phyloP scores from a whole-genome alignment of 768 basidiomycete species.

The Cystofilobasidium bisporidii region DNA sequence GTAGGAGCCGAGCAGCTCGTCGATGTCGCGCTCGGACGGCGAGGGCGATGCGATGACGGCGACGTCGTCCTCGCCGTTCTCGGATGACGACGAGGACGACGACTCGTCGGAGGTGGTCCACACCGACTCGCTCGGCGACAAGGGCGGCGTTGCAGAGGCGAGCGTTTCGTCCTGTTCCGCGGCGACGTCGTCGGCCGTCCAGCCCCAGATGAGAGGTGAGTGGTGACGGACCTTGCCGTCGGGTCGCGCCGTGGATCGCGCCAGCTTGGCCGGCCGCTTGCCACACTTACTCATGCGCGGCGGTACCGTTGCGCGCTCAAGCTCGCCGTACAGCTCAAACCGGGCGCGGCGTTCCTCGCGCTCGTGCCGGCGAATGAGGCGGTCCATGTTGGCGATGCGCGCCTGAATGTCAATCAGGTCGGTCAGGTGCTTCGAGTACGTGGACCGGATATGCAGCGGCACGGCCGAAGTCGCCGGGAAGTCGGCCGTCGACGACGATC shows the following conservation, averaged over 20 bases:
- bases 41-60: slow-evolving; percentile 7
- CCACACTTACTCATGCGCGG: background rate
- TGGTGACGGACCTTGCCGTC: background rate
- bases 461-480: slow-evolving; percentile 30
- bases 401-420: slow-evolving; percentile 33
- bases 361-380: slow-evolving; percentile 34
- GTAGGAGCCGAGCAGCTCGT: slow-evolving; percentile 1
- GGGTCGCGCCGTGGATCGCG: background rate
- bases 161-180: background rate
- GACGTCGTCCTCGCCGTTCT: slow-evolving; percentile 18
- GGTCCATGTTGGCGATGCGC: slow-evolving; percentile 32
- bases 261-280: background rate
- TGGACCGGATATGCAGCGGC: slow-evolving; percentile 30
- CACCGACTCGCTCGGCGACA: slow-evolving; percentile 3
- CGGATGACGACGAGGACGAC: slow-evolving; percentile 1
- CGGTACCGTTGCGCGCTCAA: background rate
- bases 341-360: slow-evolving; percentile 36
- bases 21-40: background rate
- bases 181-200: slow-evolving; percentile 4
- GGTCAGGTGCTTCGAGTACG: slow-evolving; percentile 36
- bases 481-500: slow-evolving; percentile 14
- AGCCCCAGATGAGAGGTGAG: slow-evolving; percentile 3
- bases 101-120: slow-evolving; percentile 5
- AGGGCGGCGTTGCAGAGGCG: background rate
- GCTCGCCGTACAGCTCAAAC: slow-evolving; percentile 34